These are phyloP conservation scores for Scheffersomyces parashehatae DNA, from an alignment of 1,139 yeast genomes.

Conservation along the genomic window DNA sequence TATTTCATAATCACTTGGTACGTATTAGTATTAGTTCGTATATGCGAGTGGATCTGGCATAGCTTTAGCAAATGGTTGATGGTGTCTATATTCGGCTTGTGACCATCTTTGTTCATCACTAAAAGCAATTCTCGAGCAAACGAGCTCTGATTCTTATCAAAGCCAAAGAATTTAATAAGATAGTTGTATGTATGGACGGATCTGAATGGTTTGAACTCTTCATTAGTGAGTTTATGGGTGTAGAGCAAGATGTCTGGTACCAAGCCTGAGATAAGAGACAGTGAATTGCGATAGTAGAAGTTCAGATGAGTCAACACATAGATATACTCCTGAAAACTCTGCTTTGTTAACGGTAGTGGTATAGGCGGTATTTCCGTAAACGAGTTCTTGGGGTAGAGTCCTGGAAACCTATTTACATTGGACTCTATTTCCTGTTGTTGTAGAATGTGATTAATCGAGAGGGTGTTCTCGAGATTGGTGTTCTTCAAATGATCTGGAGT, in stretches of 20 bases:
- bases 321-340: conserved; percentile 37
- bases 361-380: conserved; percentile 38
- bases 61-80: conserved; percentile 38
- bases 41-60: conserved; percentile 33
- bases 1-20: conserved; percentile 32
- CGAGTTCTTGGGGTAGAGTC: conserved; percentile 6
- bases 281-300: conserved; percentile 35
- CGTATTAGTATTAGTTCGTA: conserved; percentile 35
- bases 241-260: conserved; percentile 40
- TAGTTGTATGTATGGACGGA: conserved; percentile 42
- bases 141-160: conserved; percentile 41
- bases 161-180: conserved; percentile 45
- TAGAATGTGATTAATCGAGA: conserved; percentile 1
- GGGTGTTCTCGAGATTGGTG: neutral
- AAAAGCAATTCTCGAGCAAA: conserved; percentile 44
- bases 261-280: conserved; percentile 37
- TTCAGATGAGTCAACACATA: conserved; percentile 38
- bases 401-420: conserved; percentile 5
- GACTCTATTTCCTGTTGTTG: conserved; percentile 2
- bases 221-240: conserved; percentile 39
- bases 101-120: conserved; percentile 47
- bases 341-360: conserved; percentile 28
- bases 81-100: conserved; percentile 41
- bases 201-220: conserved; percentile 28
- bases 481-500: conserved; percentile 35